Percentiles rank a stretch among this genome's conserved stretches.
phyloP scores from a whole-genome alignment of 2,329 filamentous ascomycete genomes.

The Pseudogymnoascus sp. region DNA sequence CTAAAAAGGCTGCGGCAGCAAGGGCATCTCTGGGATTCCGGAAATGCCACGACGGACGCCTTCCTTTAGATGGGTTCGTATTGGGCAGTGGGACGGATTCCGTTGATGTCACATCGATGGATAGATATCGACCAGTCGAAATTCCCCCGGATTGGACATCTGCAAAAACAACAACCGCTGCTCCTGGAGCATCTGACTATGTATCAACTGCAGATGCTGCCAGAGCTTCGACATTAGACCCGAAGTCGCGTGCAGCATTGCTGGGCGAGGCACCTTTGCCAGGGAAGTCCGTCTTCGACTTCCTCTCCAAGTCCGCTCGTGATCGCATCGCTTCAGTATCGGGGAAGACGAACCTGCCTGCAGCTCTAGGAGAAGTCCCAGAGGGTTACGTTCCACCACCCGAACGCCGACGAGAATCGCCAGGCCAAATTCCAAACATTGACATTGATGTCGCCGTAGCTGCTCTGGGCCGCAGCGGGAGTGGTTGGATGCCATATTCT shows the following conservation, averaged over 20 bases:
- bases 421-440: slow-evolving; percentile 55
- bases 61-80: slow-evolving; percentile 74
- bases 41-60: slow-evolving; percentile 75
- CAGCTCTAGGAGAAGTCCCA: slow-evolving; percentile 67
- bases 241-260: slow-evolving; percentile 67
- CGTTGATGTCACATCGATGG: slow-evolving; percentile 34
- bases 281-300: slow-evolving; percentile 94
- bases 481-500: slow-evolving; percentile 73
- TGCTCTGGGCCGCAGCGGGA: slow-evolving; percentile 57
- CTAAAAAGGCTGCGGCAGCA: slow-evolving; percentile 51
- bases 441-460: slow-evolving; percentile 61
- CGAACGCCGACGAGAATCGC: slow-evolving; percentile 52
- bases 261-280: slow-evolving; percentile 76
- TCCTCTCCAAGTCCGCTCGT: slow-evolving; percentile 69
- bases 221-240: slow-evolving; percentile 67
- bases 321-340: slow-evolving; percentile 69
- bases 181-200: slow-evolving; percentile 37
- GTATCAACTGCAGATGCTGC: slow-evolving; percentile 70
- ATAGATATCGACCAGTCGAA: slow-evolving; percentile 55
- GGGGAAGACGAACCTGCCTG: slow-evolving; percentile 69
- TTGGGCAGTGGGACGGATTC: slow-evolving; percentile 50
- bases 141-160: slow-evolving; percentile 71
- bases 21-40: slow-evolving; percentile 42
- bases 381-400: slow-evolving; percentile 55
- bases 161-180: slow-evolving; percentile 38